These are phyloP conservation scores for Xylaria sp. DNA, from an alignment of 2,329 filamentous ascomycete species.

Conservation along the genomic window DNA sequence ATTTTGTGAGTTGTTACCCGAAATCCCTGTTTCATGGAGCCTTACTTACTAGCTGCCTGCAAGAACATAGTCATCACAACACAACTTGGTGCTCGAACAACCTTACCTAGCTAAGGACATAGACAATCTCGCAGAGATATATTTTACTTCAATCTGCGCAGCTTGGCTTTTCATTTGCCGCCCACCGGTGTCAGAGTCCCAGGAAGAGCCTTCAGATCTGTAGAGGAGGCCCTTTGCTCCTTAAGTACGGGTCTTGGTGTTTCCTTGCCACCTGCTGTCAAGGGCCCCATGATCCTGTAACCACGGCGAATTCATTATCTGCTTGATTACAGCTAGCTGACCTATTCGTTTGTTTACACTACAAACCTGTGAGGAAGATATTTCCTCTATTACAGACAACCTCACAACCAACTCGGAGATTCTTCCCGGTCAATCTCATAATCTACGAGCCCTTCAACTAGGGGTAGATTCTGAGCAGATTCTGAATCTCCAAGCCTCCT, in stretches of 20 bases:
- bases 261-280: neutral
- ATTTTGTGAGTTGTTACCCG: constrained; percentile 16
- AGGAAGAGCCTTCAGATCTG: neutral
- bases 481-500: neutral
- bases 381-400: neutral
- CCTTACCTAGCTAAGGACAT: neutral
- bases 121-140: neutral
- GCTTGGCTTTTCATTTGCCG: neutral
- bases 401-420: neutral
- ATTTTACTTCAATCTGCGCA: neutral
- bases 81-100: neutral
- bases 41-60: constrained; percentile 1
- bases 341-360: constrained; percentile 8
- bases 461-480: neutral
- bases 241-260: constrained; percentile 2
- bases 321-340: neutral
- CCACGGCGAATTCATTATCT: constrained; percentile 1
- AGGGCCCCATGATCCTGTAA: neutral
- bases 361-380: neutral
- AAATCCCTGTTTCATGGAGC: too few species aligned
- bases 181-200: neutral
- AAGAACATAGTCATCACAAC: constrained; percentile 12
- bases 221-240: neutral
- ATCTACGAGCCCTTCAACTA: neutral
- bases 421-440: neutral